Conservation (phyloP, 2,329 filamentous ascomycete genomes). For the Cladophialophora psammophila region DNA sequence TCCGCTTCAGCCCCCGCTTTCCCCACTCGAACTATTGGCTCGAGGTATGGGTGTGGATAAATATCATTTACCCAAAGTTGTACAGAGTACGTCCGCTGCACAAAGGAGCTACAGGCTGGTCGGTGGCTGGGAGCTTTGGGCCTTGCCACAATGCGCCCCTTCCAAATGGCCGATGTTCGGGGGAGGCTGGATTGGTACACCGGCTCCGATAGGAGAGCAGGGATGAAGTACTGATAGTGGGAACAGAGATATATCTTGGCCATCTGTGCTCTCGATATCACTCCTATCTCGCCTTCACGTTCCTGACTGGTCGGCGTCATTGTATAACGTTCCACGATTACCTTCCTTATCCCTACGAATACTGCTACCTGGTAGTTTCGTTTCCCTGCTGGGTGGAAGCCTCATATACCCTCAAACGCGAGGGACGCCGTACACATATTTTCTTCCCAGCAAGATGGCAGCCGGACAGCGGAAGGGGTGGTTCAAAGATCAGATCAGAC, state of each 20-base stretch:
- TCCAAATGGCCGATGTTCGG: background rate
- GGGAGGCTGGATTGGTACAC: background rate
- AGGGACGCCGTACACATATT: background rate
- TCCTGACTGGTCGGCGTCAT: background rate
- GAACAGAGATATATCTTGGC: background rate
- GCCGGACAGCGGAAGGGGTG: background rate
- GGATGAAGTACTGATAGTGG: background rate
- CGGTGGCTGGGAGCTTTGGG: background rate
- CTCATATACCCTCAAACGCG: background rate
- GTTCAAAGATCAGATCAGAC: conserved; percentile 10
- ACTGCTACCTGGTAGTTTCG: background rate
- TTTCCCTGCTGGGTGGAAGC: background rate
- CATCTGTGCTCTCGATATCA: background rate
- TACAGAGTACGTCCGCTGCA: background rate
- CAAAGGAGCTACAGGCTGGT: background rate
- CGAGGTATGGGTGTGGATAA: background rate
- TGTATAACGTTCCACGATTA: background rate
- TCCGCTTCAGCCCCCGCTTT: background rate
- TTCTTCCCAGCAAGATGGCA: background rate
- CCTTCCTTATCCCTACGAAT: background rate
- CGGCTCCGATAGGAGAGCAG: background rate
- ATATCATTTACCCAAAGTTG: background rate
- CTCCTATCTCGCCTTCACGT: conserved; percentile 1
- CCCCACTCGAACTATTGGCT: background rate
- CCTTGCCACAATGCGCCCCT: background rate